Conservation (phyloP, 768 basidiomycete genomes). For the Suillus alpinus region DNA sequence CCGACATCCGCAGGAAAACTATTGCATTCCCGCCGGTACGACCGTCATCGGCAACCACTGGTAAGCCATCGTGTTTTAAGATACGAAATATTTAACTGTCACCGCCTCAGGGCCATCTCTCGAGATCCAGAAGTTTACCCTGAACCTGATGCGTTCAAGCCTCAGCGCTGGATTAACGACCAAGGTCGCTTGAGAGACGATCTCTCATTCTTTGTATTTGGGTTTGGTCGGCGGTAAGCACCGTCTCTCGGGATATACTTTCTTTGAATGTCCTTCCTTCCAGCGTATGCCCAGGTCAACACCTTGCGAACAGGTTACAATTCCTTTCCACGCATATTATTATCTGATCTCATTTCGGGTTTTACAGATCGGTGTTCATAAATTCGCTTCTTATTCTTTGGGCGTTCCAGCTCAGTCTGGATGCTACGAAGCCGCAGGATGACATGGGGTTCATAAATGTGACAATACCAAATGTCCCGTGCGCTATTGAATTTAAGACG, state of each 20-base stretch:
- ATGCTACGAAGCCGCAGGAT: not conserved
- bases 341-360: not conserved
- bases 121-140: too few relatives aligned
- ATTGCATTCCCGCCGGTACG: too few relatives aligned
- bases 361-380: not conserved
- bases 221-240: too few relatives aligned
- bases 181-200: too few relatives aligned
- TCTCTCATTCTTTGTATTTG: too few relatives aligned
- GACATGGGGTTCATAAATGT: not conserved
- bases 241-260: not conserved
- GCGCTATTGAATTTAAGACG: not conserved
- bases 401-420: not conserved
- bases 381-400: not conserved
- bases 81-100: too few relatives aligned
- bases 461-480: not conserved
- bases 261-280: not conserved
- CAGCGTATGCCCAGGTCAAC: not conserved
- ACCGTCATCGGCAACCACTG: too few relatives aligned
- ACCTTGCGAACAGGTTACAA: not conserved
- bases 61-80: too few relatives aligned
- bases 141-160: too few relatives aligned
- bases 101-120: too few relatives aligned
- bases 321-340: not conserved
- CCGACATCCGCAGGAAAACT: not conserved
- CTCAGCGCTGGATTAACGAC: too few relatives aligned